These are phyloP conservation scores for Colletotrichum ledebouriae DNA, from an alignment of 2,329 filamentous ascomycete species.

Conservation along the genomic window DNA sequence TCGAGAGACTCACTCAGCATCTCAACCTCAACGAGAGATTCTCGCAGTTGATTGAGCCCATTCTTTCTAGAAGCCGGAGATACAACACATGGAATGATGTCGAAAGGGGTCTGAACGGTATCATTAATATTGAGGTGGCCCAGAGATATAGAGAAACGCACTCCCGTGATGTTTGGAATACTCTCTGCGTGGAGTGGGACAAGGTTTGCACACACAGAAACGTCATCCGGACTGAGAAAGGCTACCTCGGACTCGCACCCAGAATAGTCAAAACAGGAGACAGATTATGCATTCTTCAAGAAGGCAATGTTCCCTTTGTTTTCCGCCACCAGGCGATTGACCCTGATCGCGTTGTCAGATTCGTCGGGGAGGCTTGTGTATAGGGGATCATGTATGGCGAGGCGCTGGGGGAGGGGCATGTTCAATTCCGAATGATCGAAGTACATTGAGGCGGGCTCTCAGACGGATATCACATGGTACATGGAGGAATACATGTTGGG, in stretches of 20 bases:
- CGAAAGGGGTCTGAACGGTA: neutral
- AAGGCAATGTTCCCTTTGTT: neutral
- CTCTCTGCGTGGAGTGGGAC: neutral
- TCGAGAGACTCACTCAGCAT: neutral
- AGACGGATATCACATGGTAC: no score
- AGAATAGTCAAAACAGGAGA: neutral
- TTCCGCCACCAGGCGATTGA: neutral
- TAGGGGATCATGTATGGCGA: neutral
- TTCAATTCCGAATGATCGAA: neutral
- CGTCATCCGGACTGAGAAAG: neutral
- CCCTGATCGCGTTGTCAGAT: neutral
- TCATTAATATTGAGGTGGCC: neutral
- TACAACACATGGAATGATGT: neutral
- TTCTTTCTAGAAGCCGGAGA: neutral
- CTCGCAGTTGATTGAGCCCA: neutral
- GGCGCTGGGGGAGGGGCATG: neutral
- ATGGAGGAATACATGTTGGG: no score
- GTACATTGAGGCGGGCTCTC: no score
- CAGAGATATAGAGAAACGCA: neutral
- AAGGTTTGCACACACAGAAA: neutral
- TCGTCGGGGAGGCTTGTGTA: neutral
- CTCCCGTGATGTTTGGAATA: neutral
- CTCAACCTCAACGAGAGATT: neutral
- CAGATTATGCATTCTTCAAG: neutral
- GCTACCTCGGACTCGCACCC: neutral